Evolutionary conservation across 441 rosid genomes (phyloP).

Genomic region (Gossypium schwendimanii): DNA sequence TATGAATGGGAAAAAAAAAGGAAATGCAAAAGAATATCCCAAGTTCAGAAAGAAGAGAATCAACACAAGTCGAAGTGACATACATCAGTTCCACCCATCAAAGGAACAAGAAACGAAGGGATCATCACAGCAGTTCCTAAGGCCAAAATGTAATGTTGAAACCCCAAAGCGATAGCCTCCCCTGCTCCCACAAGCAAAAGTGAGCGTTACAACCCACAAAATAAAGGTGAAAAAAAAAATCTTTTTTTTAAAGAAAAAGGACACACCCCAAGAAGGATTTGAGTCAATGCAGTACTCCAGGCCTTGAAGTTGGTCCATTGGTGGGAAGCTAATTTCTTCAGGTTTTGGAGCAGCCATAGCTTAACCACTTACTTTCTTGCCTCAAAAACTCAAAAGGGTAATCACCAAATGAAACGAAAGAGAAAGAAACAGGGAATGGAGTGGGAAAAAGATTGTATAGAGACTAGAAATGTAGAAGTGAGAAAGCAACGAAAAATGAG

Average conservation of each 20-base stretch:
- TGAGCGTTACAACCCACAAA: constrained; percentile 5
- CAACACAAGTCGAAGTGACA: constrained; percentile 22
- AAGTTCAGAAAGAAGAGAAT: background rate
- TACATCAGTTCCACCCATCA: constrained; percentile 94
- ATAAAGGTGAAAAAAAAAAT: background rate
- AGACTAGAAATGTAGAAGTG: constrained; percentile 5
- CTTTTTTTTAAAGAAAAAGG: background rate
- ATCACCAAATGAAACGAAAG: constrained; percentile 18
- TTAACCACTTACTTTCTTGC: background rate
- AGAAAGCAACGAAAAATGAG: constrained; percentile 15
- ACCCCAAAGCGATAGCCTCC: constrained; percentile 90
- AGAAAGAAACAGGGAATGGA: background rate
- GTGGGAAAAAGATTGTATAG: background rate
- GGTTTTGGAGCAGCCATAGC: constrained; percentile 83
- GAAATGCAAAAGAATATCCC: background rate
- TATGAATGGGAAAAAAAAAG: background rate
- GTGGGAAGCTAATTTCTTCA: constrained; percentile 85
- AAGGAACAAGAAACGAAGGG: constrained; percentile 92
- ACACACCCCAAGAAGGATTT: constrained; percentile 93
- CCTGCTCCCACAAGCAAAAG: constrained; percentile 40
- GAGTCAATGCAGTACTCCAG: constrained; percentile 98
- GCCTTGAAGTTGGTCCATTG: constrained; percentile 99
- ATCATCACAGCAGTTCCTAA: constrained; percentile 99
- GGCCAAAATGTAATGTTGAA: constrained; percentile 92
- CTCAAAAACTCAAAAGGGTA: constrained; percentile 23